Base-by-base conservation (phyloP, 306 rosid genomes). In the Sicyos edulis region DNA sequence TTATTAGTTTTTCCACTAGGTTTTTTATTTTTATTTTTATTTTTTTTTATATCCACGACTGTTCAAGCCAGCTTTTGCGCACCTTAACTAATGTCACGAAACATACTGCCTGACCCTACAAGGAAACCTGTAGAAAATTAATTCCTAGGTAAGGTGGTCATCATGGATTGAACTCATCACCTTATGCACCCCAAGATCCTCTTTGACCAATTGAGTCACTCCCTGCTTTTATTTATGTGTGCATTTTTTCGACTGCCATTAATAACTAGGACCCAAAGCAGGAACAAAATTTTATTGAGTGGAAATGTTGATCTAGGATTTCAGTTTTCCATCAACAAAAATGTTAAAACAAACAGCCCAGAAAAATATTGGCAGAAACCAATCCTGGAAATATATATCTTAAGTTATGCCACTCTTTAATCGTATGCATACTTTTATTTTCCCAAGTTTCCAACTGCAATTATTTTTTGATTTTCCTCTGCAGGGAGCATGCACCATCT, bases 401-500 rank as follows among this genome's bases (percentile, higher is more conserved):
- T 68, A 6, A 47, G 40, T 4, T 42, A 10, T 40, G 54, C 6
- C 54, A 1, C n/a, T 11, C 1, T 22, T 13, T 66, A 22, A 42
- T 44, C n/a, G 6, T 1, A 20, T 32, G 54, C 54, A 5, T 32
- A 32, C 37, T 32, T 32, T 32, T 32, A 32, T 32, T 32, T n/a
- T n/a, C n/a, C n/a, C n/a, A n/a, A n/a, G n/a, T n/a, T 22, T 40
- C 22, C 19, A 1, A 50, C 8, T 3, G 21, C 73, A 69, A 69
- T 11, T 4, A 10, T 52, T 57, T 42, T 16, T 73, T 54, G 76
- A 73, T 63, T 77, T 67, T 76, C 29, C 53, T 49, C 49, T 50
- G 14, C 84, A 95, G 99, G 86, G 99, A 95, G 83, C 99, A 95
- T 78, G 99, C 99, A 14, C 99, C 99, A 45, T 95, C 99, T 19